Percentiles rank a stretch among this genome's conserved stretches.
Evolutionary conservation across 805 yeast species (phyloP).

Genomic region (Zygosaccharomyces bisporus): DNA sequence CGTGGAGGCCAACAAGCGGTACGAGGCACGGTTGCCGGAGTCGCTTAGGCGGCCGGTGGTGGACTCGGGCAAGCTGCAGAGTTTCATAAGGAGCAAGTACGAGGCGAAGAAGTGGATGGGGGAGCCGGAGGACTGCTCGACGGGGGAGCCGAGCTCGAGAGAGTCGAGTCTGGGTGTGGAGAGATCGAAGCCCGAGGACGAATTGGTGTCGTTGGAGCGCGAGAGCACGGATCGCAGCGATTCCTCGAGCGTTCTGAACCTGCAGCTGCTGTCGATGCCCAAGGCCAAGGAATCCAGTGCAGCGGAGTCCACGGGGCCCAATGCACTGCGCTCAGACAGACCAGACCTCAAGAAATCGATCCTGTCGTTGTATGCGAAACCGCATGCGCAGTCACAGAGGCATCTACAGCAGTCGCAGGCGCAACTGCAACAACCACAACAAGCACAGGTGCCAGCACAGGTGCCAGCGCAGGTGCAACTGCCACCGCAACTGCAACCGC

Average conservation of each 20-base stretch:
- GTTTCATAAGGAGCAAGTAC: slow-evolving; percentile 88
- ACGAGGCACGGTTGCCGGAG: slow-evolving; percentile 67
- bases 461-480: slow-evolving; percentile 2
- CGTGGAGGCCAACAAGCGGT: slow-evolving; percentile 62
- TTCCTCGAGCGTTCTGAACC: slow-evolving; percentile 14
- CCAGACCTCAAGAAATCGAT: slow-evolving; percentile 92
- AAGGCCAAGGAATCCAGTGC: slow-evolving; percentile 4
- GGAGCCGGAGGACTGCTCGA: slow-evolving; percentile 1
- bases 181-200: slow-evolving; percentile 7
- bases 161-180: background rate
- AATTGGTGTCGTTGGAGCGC: slow-evolving; percentile 13
- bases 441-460: slow-evolving; percentile 7
- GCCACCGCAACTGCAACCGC: slow-evolving; percentile 36
- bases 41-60: slow-evolving; percentile 52
- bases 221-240: background rate
- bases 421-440: slow-evolving; percentile 16
- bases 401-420: slow-evolving; percentile 9
- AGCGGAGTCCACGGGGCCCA: slow-evolving; percentile 9
- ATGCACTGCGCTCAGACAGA: slow-evolving; percentile 36
- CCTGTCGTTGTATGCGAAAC: slow-evolving; percentile 77
- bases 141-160: background rate
- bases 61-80: slow-evolving; percentile 78
- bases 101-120: slow-evolving; percentile 84
- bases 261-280: slow-evolving; percentile 15
- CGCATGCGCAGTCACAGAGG: slow-evolving; percentile 16